These are phyloP conservation scores for Neopestalotiopsis rosae DNA, from an alignment of 2,329 filamentous ascomycete genomes.

Conservation along the genomic window DNA sequence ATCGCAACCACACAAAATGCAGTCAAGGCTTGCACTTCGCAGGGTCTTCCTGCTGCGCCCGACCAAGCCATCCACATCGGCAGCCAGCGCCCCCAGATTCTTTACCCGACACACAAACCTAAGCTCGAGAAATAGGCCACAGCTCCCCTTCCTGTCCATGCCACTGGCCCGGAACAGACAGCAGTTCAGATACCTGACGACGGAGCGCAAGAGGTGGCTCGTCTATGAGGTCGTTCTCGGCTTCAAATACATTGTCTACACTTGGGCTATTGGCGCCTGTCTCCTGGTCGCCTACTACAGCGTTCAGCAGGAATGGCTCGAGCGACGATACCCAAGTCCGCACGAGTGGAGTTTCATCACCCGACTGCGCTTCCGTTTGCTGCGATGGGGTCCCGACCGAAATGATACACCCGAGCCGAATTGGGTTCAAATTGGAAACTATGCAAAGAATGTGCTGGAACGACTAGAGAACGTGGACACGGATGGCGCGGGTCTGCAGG, in stretches of 20 bases:
- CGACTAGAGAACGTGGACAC: conserved; percentile 71
- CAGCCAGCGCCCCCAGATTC: conserved; percentile 34
- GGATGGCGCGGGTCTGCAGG: conserved; percentile 70
- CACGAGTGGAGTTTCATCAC: conserved; percentile 80
- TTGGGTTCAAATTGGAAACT: conserved; percentile 71
- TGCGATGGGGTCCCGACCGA: conserved; percentile 62
- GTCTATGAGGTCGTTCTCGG: conserved; percentile 73
- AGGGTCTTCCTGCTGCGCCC: conserved; percentile 25
- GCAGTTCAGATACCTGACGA: conserved; percentile 77
- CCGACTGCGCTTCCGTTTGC: conserved; percentile 70
- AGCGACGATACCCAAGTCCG: conserved; percentile 80
- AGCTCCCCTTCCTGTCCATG: conserved; percentile 57
- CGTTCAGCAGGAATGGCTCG: conserved; percentile 74
- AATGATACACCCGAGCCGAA: conserved; percentile 61
- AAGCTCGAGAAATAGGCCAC: conserved; percentile 45
- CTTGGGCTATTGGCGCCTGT: conserved; percentile 69
- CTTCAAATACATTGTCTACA: conserved; percentile 68
- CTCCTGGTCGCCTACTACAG: conserved; percentile 67
- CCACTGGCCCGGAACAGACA: conserved; percentile 47
- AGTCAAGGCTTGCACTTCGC: conserved; percentile 25
- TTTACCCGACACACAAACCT: conserved; percentile 65
- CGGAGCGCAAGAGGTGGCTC: conserved; percentile 73
- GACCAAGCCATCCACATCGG: conserved; percentile 15
- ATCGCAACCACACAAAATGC: conserved; percentile 25
- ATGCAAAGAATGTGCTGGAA: conserved; percentile 63